Evolutionary conservation across 1,284 basidiomycete species (phyloP).

Genomic region (Boletus calvinii): DNA sequence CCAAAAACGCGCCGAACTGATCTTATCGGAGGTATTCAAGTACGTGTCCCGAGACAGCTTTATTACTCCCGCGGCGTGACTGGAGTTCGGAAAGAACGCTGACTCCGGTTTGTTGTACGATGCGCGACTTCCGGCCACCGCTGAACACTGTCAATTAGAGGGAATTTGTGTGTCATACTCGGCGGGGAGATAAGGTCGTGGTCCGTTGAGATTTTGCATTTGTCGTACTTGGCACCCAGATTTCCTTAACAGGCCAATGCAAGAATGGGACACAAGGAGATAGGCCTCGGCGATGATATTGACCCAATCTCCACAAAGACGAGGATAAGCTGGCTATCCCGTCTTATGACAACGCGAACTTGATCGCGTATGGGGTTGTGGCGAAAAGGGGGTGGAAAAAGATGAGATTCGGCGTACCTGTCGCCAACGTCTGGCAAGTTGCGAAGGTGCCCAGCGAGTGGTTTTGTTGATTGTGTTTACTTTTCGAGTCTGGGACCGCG

Average conservation of each 20-base stretch:
- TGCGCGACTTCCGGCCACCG: conserved; percentile 21
- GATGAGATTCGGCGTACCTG: conserved; percentile 21
- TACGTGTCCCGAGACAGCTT: conserved; percentile 17
- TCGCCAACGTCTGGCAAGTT: conserved; percentile 12
- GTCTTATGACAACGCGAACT: conserved; percentile 11
- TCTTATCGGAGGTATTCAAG: conserved; percentile 11
- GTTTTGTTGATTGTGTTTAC: conserved; percentile 22
- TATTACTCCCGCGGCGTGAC: conserved; percentile 32
- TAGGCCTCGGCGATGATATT: conserved; percentile 13
- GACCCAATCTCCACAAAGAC: conserved; percentile 12
- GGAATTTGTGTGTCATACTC: conserved; percentile 11
- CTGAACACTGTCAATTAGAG: conserved; percentile 13
- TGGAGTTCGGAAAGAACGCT: conserved; percentile 25
- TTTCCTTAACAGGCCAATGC: conserved; percentile 11
- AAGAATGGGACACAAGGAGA: conserved; percentile 8
- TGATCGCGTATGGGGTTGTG: conserved; percentile 20
- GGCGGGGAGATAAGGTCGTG: conserved; percentile 34
- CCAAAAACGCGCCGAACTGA: conserved; percentile 6
- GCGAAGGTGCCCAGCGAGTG: background rate
- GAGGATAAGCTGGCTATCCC: conserved; percentile 2
- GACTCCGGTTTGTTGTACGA: conserved; percentile 11
- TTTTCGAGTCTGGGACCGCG: conserved; percentile 23
- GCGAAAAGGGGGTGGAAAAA: conserved; percentile 31
- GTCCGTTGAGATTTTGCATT: conserved; percentile 30
- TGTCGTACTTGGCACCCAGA: background rate